phyloP scores from a whole-genome alignment of 139 green algal genomes.

The Chlorella vulgaris region DNA sequence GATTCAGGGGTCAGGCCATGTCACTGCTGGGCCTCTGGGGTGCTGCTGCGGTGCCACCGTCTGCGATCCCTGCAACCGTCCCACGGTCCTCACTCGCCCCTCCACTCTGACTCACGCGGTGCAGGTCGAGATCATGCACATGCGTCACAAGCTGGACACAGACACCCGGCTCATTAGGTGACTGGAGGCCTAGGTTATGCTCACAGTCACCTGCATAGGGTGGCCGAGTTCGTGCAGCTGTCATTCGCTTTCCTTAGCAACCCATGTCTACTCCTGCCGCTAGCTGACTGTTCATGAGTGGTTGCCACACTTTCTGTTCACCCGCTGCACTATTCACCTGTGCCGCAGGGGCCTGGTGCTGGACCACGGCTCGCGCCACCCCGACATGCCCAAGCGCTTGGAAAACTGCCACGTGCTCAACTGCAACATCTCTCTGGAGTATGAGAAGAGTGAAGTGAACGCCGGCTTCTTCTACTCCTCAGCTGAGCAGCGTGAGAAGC shows the following conservation, averaged over 20 bases:
- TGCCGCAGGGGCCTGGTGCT: slow-evolving; percentile 88
- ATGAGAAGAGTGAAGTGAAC: slow-evolving; percentile 97
- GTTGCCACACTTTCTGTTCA: background rate
- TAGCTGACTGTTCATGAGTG: too few species aligned
- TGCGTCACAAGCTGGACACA: slow-evolving; percentile 95
- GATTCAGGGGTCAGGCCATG: too few species aligned
- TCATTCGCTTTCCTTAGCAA: background rate
- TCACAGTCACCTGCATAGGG: background rate
- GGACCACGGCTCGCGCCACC: slow-evolving; percentile 96
- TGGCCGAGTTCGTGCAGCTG: too few species aligned
- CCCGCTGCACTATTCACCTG: background rate
- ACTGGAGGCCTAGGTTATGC: background rate
- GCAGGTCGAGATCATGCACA: slow-evolving; percentile 98
- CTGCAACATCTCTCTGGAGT: slow-evolving; percentile 98
- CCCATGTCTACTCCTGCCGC: too few species aligned
- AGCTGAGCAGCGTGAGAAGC: slow-evolving; percentile 96
- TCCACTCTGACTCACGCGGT: too few species aligned
- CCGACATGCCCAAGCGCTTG: slow-evolving; percentile 97
- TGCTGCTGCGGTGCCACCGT: too few species aligned
- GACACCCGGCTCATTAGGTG: slow-evolving; percentile 90
- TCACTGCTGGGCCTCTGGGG: too few species aligned
- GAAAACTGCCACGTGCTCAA: slow-evolving; percentile 94
- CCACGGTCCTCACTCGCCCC: too few species aligned
- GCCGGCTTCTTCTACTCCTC: slow-evolving; percentile 97
- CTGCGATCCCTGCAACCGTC: too few species aligned